These are phyloP conservation scores for Epichloe uncinata DNA, from an alignment of 2,329 filamentous ascomycete species.

Conservation along the genomic window DNA sequence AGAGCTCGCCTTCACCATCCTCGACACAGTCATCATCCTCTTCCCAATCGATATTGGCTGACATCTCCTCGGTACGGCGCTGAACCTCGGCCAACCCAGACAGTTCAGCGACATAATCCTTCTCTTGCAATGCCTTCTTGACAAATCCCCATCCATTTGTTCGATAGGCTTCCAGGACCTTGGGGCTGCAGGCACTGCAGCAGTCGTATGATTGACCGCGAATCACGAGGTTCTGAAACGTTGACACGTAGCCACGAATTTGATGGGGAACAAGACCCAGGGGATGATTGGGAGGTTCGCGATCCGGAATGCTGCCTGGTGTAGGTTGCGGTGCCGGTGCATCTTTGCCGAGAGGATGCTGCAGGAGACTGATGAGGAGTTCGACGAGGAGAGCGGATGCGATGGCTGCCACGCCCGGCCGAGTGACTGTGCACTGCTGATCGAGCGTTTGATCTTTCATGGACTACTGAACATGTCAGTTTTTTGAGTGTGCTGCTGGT, in stretches of 20 bases:
- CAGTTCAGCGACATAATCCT: constrained; percentile 66
- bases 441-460: constrained; percentile 91
- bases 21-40: constrained; percentile 37
- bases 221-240: constrained; percentile 61
- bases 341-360: constrained; percentile 62
- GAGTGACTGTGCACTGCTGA: constrained; percentile 94
- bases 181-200: constrained; percentile 67
- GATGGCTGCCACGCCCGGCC: constrained; percentile 82
- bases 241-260: constrained; percentile 63
- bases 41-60: constrained; percentile 46
- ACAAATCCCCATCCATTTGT: constrained; percentile 64
- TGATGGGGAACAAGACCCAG: constrained; percentile 66
- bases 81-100: constrained; percentile 64
- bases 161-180: constrained; percentile 54
- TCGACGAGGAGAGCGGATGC: constrained; percentile 87
- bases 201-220: constrained; percentile 64
- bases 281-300: constrained; percentile 44
- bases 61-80: constrained; percentile 38
- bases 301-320: constrained; percentile 30
- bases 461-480: constrained; percentile 42
- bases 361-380: constrained; percentile 72
- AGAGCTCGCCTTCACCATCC: constrained; percentile 42
- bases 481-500: not conserved
- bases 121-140: constrained; percentile 58
- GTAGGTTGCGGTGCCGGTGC: constrained; percentile 41